A percentile compares a stretch with the other conserved stretches of the same genome.
These are phyloP conservation scores for Aspergillus ruber DNA, from an alignment of 2,329 filamentous ascomycete genomes.

Conservation along the genomic window DNA sequence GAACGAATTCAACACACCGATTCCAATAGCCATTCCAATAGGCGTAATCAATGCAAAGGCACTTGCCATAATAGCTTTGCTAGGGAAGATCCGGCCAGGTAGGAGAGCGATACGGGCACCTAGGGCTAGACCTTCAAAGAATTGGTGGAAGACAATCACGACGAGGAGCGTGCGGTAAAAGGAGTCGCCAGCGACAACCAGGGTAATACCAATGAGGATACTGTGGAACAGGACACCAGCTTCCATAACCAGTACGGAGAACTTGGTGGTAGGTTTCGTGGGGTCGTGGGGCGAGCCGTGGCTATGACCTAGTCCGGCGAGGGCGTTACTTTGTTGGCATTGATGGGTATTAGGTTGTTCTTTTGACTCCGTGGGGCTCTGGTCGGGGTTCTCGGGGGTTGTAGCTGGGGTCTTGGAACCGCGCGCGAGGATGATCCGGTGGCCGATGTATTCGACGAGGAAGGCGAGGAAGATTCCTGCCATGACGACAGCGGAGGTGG, in stretches of 20 bases:
- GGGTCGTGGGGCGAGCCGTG: slow-evolving; percentile 24
- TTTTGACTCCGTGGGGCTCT: slow-evolving; percentile 3
- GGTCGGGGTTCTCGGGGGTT: slow-evolving; percentile 2
- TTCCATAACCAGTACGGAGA: slow-evolving; percentile 65
- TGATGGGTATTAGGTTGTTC: background rate
- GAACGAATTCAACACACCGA: slow-evolving; percentile 63
- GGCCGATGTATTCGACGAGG: slow-evolving; percentile 61
- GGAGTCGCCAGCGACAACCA: slow-evolving; percentile 44
- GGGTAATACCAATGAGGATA: slow-evolving; percentile 46
- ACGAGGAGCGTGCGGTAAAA: slow-evolving; percentile 48
- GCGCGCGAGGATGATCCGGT: slow-evolving; percentile 46
- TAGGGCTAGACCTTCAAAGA: slow-evolving; percentile 70
- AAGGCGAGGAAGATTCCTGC: slow-evolving; percentile 69
- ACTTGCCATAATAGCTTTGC: slow-evolving; percentile 53
- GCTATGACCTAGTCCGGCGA: slow-evolving; percentile 26
- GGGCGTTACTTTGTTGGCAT: slow-evolving; percentile 4
- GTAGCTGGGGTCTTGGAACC: slow-evolving; percentile 12
- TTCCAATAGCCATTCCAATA: slow-evolving; percentile 72
- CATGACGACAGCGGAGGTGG: slow-evolving; percentile 65
- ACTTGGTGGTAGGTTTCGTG: slow-evolving; percentile 40
- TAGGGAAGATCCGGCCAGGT: slow-evolving; percentile 20
- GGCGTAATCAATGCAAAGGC: slow-evolving; percentile 67
- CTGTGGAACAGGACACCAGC: slow-evolving; percentile 69
- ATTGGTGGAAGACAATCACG: slow-evolving; percentile 71
- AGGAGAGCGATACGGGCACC: slow-evolving; percentile 64